Evolutionary conservation across 2,329 filamentous ascomycete genomes (phyloP), one percentile per base, ranked within the genome.

Genomic region (Eutypa lata): DNA sequence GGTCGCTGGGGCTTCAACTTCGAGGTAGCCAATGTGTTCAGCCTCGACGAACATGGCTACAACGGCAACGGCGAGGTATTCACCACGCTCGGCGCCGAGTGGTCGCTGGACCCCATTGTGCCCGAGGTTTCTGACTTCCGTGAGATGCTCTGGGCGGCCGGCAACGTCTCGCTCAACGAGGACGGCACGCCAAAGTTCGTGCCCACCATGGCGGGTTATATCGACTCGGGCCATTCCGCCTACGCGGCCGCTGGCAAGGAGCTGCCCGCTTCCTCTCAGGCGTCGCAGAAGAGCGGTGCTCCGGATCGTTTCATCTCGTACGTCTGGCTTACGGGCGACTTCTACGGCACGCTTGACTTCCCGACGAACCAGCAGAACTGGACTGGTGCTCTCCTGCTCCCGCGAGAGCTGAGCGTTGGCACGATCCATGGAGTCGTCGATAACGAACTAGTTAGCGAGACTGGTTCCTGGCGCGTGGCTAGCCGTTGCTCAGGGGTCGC

Each of bases 1-100:
- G 72, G 72, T 2, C 61, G 65, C 1, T 73, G 65, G 57, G 71
- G 71, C 0, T 77, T 68, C 65, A 78, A 78, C 54, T 76, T 76
- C 42, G 76, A 78, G 57, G 72, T 75, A 11, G 65, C 56, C 19
- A 77, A 76, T 40, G 55, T 74, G 16, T 75, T 77, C 57, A 61
- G 66, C 14, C 58, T 78, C 3, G 68, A 73, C 16, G 62, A 68
- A 19, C 52, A 68, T 4, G 73, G 73, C 11, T 74, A 73, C 48
- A 73, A 69, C 48, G 53, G 65, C 4, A 61, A 69, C 2, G 74
- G 72, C 14, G 68, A 74, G 16, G 61, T 72, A 2, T 73, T 76
- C 50, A 60, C 65, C 4, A 76, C 73, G 0, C 44, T 75, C 7
- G 74, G 74, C 16, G 67, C 71, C 0, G 74, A 77, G 55, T 76